Evolutionary conservation across 768 basidiomycete genomes (phyloP).

Genomic region (Suillus hirtellus): DNA sequence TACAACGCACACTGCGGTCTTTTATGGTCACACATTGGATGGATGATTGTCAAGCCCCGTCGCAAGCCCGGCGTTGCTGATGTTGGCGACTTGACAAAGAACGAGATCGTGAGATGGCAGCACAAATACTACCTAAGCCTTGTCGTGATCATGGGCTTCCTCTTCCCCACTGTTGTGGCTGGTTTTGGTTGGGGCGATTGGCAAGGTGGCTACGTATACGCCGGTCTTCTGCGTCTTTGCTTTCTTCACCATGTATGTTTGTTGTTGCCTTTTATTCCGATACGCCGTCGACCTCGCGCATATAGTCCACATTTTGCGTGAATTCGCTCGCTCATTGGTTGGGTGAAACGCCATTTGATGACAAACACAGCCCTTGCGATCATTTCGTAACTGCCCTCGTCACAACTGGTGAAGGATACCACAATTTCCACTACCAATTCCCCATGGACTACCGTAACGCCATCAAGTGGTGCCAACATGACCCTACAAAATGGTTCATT

Average conservation of each 20-base stretch:
- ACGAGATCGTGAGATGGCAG: constrained; percentile 82
- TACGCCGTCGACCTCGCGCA: not conserved
- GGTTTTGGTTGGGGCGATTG: constrained; percentile 92
- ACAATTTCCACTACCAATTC: constrained; percentile 98
- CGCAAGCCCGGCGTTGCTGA: constrained; percentile 89
- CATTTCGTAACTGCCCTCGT: constrained; percentile 86
- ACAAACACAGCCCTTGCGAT: constrained; percentile 92
- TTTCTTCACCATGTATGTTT: constrained; percentile 85
- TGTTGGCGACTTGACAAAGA: constrained; percentile 81
- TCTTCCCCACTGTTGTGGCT: constrained; percentile 75
- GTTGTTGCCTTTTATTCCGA: constrained; percentile 3
- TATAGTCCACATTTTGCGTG: constrained; percentile 91
- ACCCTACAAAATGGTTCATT: constrained; percentile 93
- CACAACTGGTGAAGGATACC: constrained; percentile 95
- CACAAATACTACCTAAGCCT: constrained; percentile 76
- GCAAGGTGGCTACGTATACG: constrained; percentile 83
- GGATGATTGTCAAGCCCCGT: constrained; percentile 93
- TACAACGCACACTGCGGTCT: constrained; percentile 92
- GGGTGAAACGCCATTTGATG: constrained; percentile 89
- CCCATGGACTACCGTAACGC: constrained; percentile 98
- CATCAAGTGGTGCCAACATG: constrained; percentile 89
- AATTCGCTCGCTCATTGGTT: constrained; percentile 98
- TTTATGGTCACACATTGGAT: constrained; percentile 83
- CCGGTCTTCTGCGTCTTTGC: constrained; percentile 71
- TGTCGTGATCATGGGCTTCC: constrained; percentile 67